phyloP scores from a whole-genome alignment of 2,329 filamentous ascomycete species.

The Ilyonectria mors-panacis region DNA sequence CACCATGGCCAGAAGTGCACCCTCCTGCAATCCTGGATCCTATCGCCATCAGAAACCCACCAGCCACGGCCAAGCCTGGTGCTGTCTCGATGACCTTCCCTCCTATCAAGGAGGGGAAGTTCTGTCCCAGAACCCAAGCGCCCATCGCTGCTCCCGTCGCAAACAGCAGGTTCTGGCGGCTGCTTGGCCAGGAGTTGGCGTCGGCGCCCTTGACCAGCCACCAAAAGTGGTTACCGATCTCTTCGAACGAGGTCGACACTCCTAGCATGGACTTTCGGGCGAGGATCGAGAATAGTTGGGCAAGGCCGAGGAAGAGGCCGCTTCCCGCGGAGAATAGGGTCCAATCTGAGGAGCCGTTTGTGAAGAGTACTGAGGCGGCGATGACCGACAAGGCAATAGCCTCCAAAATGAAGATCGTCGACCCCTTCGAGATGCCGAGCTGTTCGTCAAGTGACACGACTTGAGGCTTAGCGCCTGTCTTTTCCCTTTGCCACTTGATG shows the following conservation, averaged over 20 bases:
- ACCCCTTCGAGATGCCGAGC: constrained; percentile 56
- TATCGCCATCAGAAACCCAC: constrained; percentile 71
- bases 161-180: constrained; percentile 65
- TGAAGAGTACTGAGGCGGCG: constrained; percentile 53
- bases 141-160: constrained; percentile 66
- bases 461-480: constrained; percentile 45
- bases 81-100: constrained; percentile 50
- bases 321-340: constrained; percentile 64
- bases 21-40: constrained; percentile 75
- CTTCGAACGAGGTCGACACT: constrained; percentile 74
- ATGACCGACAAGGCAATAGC: constrained; percentile 58
- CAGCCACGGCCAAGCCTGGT: constrained; percentile 60
- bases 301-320: constrained; percentile 70
- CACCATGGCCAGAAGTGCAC: constrained; percentile 79
- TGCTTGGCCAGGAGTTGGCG: constrained; percentile 46
- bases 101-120: constrained; percentile 50
- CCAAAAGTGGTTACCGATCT: constrained; percentile 70
- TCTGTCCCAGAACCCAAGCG: constrained; percentile 56
- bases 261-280: constrained; percentile 70
- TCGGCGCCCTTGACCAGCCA: constrained; percentile 54
- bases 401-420: constrained; percentile 61
- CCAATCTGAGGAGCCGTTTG: constrained; percentile 38
- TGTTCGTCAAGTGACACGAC: constrained; percentile 56
- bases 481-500: constrained; percentile 49
- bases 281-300: constrained; percentile 71